Conservation (phyloP, 2,329 filamentous ascomycete genomes). For the Pyrenochaeta sp. region DNA sequence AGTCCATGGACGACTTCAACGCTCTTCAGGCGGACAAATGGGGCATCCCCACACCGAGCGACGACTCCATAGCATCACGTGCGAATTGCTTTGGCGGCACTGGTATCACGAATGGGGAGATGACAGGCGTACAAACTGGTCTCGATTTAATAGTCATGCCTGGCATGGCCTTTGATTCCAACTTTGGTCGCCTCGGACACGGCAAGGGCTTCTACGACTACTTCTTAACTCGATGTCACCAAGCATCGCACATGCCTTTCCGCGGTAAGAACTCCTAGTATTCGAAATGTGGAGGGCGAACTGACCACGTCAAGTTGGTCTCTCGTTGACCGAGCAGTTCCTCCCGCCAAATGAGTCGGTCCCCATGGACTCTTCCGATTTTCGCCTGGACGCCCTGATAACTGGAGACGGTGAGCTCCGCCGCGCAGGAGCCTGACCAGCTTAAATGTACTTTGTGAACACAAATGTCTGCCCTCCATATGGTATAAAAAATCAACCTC, state of each 20-base stretch:
- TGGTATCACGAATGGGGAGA: conserved; percentile 56
- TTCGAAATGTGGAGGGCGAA: conserved; percentile 43
- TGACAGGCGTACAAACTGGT: conserved; percentile 42
- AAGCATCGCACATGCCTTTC: conserved; percentile 61
- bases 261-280: conserved; percentile 61
- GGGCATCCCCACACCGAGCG: conserved; percentile 89
- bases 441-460: not conserved
- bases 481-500: conserved; percentile 6
- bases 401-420: conserved; percentile 70
- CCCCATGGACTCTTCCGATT: conserved; percentile 79
- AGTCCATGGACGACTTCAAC: conserved; percentile 78
- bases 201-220: conserved; percentile 97
- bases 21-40: conserved; percentile 80
- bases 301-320: conserved; percentile 67
- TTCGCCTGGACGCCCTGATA: conserved; percentile 79
- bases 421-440: conserved; percentile 29
- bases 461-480: not conserved
- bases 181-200: conserved; percentile 82
- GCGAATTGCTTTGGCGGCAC: conserved; percentile 76
- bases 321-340: conserved; percentile 87
- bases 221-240: conserved; percentile 80
- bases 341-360: conserved; percentile 71
- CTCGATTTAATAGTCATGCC: conserved; percentile 92
- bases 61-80: conserved; percentile 69
- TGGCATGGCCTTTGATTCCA: conserved; percentile 86